Conservation (phyloP, 345 rosid genomes). For the Hevea brasiliensis region DNA sequence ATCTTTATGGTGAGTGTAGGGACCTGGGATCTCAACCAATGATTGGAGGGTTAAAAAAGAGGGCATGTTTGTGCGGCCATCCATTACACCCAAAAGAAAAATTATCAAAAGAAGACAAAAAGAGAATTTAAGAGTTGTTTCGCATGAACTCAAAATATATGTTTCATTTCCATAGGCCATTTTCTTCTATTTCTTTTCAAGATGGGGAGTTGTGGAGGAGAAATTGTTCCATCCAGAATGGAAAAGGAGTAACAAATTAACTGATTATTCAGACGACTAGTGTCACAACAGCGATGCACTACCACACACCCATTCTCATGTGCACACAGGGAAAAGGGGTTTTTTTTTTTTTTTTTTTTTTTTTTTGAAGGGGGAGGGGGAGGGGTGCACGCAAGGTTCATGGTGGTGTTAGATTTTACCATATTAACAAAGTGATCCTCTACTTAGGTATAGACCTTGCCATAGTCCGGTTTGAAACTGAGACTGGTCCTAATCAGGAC, state of each 20-base stretch:
- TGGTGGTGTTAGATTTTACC: no score
- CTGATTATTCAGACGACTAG: no score
- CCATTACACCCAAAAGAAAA: neutral
- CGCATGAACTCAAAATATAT: neutral
- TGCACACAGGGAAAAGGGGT: no score
- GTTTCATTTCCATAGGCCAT: neutral
- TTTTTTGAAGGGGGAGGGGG: no score
- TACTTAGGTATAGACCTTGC: no score
- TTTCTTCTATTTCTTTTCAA: neutral
- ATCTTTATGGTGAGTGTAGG: neutral
- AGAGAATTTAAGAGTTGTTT: neutral
- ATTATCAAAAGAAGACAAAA: neutral
- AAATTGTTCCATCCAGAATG: no score
- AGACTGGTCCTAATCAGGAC: no score
- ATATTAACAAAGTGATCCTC: neutral
- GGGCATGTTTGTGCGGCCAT: neutral
- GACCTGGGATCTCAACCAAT: neutral
- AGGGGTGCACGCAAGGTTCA: neutral
- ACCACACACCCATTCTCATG: no score
- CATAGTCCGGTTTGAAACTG: no score
- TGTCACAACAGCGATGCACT: no score
- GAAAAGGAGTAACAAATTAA: no score
- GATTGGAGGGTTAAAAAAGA: neutral
- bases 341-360: no score
- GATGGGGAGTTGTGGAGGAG: neutral